These are phyloP conservation scores for Penstemon newberryi DNA, from an alignment of 257 asterid genomes.

Conservation along the genomic window DNA sequence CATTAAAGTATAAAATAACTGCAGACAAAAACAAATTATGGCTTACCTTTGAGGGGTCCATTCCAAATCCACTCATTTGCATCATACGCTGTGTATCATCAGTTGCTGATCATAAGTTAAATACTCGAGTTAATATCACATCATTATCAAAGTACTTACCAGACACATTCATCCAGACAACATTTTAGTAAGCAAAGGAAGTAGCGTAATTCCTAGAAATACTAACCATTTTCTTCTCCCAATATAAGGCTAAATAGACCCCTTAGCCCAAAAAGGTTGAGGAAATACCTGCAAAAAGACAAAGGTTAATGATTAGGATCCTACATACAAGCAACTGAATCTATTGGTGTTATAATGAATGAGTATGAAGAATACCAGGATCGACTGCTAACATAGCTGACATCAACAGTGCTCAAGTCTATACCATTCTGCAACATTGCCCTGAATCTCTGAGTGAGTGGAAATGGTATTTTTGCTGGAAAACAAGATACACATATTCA, in stretches of 20 bases:
- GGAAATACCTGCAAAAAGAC: slow-evolving; percentile 68
- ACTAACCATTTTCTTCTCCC: slow-evolving; percentile 93
- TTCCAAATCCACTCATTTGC: slow-evolving; percentile 97
- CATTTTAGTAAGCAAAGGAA: too few species aligned
- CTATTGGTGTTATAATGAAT: not conserved
- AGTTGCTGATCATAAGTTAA: slow-evolving; percentile 52
- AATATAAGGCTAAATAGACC: slow-evolving; percentile 91
- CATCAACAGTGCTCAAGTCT: slow-evolving; percentile 92
- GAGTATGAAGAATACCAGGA: slow-evolving; percentile 59
- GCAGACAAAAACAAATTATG: not conserved
- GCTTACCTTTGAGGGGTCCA: slow-evolving; percentile 79
- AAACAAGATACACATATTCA: slow-evolving; percentile 21
- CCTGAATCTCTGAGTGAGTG: slow-evolving; percentile 93
- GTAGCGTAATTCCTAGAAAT: not conserved
- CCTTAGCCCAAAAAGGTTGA: slow-evolving; percentile 86
- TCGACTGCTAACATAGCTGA: slow-evolving; percentile 96
- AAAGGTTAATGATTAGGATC: slow-evolving; percentile 23
- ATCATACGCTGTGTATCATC: slow-evolving; percentile 95
- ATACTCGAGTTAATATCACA: slow-evolving; percentile 25
- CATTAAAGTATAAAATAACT: slow-evolving; percentile 4
- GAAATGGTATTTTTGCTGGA: slow-evolving; percentile 93
- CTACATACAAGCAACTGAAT: slow-evolving; percentile 9
- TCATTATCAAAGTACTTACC: slow-evolving; percentile 13
- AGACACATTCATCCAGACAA: not conserved
- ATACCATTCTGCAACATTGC: slow-evolving; percentile 93